Percentiles rank a stretch among this genome's conserved stretches.
phyloP scores from a whole-genome alignment of 2,329 filamentous ascomycete species.

The Fusarium robinianum region DNA sequence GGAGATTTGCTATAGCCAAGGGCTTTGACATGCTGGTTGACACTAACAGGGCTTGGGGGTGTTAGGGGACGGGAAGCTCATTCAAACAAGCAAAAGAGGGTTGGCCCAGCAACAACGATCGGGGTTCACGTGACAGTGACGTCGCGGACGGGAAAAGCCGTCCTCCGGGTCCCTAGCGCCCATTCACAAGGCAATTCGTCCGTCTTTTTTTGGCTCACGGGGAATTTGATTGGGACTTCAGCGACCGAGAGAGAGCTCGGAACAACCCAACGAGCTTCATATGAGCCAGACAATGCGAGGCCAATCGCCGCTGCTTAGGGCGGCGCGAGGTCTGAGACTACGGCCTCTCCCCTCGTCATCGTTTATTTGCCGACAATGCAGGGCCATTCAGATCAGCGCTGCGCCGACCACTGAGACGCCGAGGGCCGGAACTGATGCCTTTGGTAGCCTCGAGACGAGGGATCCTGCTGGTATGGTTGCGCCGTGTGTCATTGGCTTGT shows the following conservation, averaged over 20 bases:
- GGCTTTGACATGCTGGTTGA: slow-evolving; percentile 17
- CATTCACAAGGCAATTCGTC: neutral
- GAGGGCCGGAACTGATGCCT: slow-evolving; percentile 56
- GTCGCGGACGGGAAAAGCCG: slow-evolving; percentile 42
- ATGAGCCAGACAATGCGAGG: slow-evolving; percentile 48
- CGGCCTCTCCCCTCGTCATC: slow-evolving; percentile 35
- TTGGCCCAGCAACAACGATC: slow-evolving; percentile 37
- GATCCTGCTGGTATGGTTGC: slow-evolving; percentile 55
- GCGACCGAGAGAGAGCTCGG: neutral
- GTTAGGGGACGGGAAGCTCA: neutral
- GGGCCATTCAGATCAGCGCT: slow-evolving; percentile 66
- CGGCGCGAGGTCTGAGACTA: slow-evolving; percentile 41
- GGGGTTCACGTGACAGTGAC: slow-evolving; percentile 35
- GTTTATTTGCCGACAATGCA: slow-evolving; percentile 60
- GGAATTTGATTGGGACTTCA: neutral
- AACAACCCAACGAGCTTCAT: slow-evolving; percentile 9
- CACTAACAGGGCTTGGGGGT: slow-evolving; percentile 8
- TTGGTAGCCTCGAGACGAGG: slow-evolving; percentile 54
- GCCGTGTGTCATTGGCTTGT: slow-evolving; percentile 3
- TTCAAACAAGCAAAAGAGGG: slow-evolving; percentile 11
- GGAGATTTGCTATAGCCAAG: slow-evolving; percentile 30
- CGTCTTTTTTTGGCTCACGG: neutral
- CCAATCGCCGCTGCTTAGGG: slow-evolving; percentile 46
- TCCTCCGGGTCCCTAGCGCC: slow-evolving; percentile 7
- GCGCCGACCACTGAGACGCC: slow-evolving; percentile 62